Evolutionary conservation across 805 yeast species (phyloP).

Genomic region (Candida michaelii): DNA sequence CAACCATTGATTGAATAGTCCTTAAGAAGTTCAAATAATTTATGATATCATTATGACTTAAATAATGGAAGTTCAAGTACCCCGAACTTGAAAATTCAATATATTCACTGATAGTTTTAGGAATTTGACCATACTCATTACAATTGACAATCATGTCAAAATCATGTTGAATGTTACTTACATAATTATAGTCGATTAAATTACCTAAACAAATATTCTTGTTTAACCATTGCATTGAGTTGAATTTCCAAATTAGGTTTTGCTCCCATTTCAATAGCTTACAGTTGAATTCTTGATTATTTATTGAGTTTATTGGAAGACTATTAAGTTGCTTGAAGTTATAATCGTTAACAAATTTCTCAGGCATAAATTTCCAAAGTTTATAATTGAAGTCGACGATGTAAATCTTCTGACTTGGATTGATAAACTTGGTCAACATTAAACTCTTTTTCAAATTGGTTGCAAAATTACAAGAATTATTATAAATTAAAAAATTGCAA

Average conservation of each 20-base stretch:
- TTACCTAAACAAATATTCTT: constrained; percentile 32
- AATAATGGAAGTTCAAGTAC: constrained; percentile 18
- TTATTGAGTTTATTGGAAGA: constrained; percentile 18
- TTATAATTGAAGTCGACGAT: constrained; percentile 19
- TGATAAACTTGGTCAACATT: constrained; percentile 10
- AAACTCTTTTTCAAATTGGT: constrained; percentile 21
- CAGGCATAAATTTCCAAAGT: constrained; percentile 15
- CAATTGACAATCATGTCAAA: constrained; percentile 60
- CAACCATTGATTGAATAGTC: constrained; percentile 23
- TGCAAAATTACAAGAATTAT: constrained; percentile 19
- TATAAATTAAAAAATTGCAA: constrained; percentile 34
- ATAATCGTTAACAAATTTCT: constrained; percentile 11
- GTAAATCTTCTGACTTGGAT: constrained; percentile 15
- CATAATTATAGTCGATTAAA: constrained; percentile 27
- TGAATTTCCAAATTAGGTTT: constrained; percentile 32
- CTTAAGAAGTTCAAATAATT: constrained; percentile 31
- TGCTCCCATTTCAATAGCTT: constrained; percentile 33
- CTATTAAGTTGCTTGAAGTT: constrained; percentile 13
- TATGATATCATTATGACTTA: constrained; percentile 26
- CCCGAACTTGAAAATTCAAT: constrained; percentile 38
- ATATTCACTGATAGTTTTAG: constrained; percentile 30
- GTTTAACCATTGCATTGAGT: constrained; percentile 29
- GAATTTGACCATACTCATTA: constrained; percentile 51
- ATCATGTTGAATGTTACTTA: constrained; percentile 18
- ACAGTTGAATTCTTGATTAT: constrained; percentile 18